Base-by-base conservation (phyloP, 495 filamentous ascomycete species). In the Aspergillus funiculosus region DNA sequence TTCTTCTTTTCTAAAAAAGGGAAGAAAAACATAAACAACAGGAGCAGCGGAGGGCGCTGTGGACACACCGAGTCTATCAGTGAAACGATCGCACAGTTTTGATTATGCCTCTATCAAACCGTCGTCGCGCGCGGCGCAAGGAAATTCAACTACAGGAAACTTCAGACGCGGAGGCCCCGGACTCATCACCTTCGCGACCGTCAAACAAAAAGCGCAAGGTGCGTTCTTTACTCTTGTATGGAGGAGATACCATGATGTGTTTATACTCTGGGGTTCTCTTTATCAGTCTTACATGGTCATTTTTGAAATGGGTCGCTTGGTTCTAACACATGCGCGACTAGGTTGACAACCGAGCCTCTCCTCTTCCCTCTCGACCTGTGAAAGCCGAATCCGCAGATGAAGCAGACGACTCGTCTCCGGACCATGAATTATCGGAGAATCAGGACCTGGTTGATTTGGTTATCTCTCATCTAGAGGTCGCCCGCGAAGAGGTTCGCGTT, bases 201-300 rank as follows among this genome's bases (percentile, higher is more conserved):
- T 75, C 80, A 4, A 82, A 80, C 61, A 86, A 85, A 61, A 80
- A 85, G 69, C 84, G 80, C 69, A 85, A 85, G 81, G 83, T 85
- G 67, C 64, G 66, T 67, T 26, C 26, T 8, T 20, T 15, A 22
- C 7, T 24, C 15, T n/a, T 6, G 14, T 24, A 28, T 18, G 6
- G 9, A 14, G 17, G 3, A 6, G 10, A 34, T 11, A 34, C 11
- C 31, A 2, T 14, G 2, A 2, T 34, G 14, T 3, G 7, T 34
- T 34, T 17, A 3, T 3, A 13, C 31, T 1, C 31, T 2, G 7
- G 31, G 1, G 10, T 34, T 34, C 11, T 14, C 10, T 21, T 37
- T 21, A 21, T 10, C 35, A 8, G 22, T 37, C 7, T 34, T 38
- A 21, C 19, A 8, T 38, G 18, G n/a, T 38, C 22, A 8, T 38